Base-by-base conservation (phyloP, 148 eudicot species). In the Polygonum maritimum region DNA sequence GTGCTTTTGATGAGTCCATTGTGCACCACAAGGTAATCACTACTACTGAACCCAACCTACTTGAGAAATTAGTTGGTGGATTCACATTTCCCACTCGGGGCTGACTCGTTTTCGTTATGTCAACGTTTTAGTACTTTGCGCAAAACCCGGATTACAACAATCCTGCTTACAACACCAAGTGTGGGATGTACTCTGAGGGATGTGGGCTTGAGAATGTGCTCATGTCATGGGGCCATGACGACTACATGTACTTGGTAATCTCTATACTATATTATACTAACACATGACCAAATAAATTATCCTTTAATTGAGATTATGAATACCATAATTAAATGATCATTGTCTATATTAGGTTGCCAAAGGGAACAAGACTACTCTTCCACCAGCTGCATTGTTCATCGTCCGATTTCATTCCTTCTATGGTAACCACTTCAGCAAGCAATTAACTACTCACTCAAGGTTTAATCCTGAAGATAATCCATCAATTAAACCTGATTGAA, bases 21-120 rank as follows among this genome's bases (percentile, higher is more conserved):
- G 92, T 92, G 71, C 96, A 95, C 71, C 88, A 90, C 82, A 92
- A 95, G 98, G 98, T 94, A 52, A 8, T 57, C 1, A 31, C 26
- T 44, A 74, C 3, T 26, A 22, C 15, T 26, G 12, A 11, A 9
- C 67, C 47, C 10, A 6, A 44, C 6, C 47, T 44, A 5, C 9
- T 44, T 44, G 8, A 44, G 0, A 26, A 26, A 26, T 26, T 26
- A 0, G 6, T 44, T 7, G 47, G 1, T 44, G 47, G 47, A 44
- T 44, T 44, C 47, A 44, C 47, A 7, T 44, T 7, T 8, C 47
- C 47, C 7, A 6, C 9, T 19, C 2, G 22, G 13, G 0, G 35
- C 33, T 26, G 26, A 58, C 7, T 22, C 13, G 0, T 22, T 58
- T 58, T 58, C 6, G 65, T 58, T 3, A 7, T 58, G 13, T 36